A percentile compares a stretch with the other conserved stretches of the same genome.
These are phyloP conservation scores for Trypanosoma mega DNA, from an alignment of 208 protist genomes.

Conservation along the genomic window DNA sequence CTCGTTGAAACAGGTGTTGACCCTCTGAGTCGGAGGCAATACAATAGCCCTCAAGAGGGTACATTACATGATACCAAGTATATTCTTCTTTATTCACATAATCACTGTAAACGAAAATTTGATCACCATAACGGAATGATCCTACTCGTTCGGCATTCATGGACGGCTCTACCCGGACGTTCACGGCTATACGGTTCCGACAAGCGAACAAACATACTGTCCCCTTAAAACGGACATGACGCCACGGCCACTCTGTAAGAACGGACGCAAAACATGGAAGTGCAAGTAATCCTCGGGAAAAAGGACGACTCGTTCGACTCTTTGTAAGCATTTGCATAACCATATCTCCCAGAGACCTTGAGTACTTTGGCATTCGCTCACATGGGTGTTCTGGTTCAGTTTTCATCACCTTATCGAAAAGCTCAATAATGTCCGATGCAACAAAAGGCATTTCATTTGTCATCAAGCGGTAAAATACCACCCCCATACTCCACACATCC, in stretches of 20 bases:
- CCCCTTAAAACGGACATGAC: slow-evolving; percentile 7
- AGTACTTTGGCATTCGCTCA: slow-evolving; percentile 28
- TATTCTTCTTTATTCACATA: slow-evolving; percentile 8
- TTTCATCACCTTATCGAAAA: slow-evolving; percentile 20
- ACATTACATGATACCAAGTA: slow-evolving; percentile 41
- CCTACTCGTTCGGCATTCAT: slow-evolving; percentile 20
- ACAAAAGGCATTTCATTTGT: slow-evolving; percentile 51
- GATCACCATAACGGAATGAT: slow-evolving; percentile 28
- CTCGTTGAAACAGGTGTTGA: slow-evolving; percentile 33
- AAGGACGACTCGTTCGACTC: slow-evolving; percentile 50
- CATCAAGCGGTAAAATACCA: slow-evolving; percentile 65
- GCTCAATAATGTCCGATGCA: slow-evolving; percentile 25
- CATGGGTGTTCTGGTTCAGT: slow-evolving; percentile 38
- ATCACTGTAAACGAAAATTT: slow-evolving; percentile 24
- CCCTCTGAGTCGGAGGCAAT: slow-evolving; percentile 12
- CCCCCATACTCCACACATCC: slow-evolving; percentile 79
- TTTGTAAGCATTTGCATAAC: slow-evolving; percentile 61
- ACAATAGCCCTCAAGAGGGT: slow-evolving; percentile 48
- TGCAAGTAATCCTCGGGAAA: slow-evolving; percentile 39
- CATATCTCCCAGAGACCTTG: slow-evolving; percentile 46
- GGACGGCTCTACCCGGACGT: slow-evolving; percentile 29
- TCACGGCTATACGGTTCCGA: slow-evolving; percentile 19
- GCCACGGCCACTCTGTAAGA: slow-evolving; percentile 44
- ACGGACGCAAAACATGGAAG: slow-evolving; percentile 33
- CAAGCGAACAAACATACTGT: slow-evolving; percentile 43